Conservation (phyloP, 2,329 filamentous ascomycete species). For the Aspergillus quadricinctus region DNA sequence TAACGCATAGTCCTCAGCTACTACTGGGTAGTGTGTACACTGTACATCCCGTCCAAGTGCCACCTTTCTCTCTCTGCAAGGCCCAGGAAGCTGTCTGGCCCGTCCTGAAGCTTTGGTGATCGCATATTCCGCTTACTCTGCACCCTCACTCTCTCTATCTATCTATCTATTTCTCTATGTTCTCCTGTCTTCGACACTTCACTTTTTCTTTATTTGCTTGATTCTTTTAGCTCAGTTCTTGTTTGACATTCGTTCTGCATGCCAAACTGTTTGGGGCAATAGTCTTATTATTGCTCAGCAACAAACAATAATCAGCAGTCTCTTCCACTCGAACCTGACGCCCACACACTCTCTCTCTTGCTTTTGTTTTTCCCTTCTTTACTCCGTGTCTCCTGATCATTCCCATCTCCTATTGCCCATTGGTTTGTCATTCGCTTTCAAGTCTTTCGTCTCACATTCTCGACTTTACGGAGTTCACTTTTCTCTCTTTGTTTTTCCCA, state of each 20-base stretch:
- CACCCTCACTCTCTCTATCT: background rate
- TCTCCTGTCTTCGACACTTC: background rate
- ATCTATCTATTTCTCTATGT: background rate
- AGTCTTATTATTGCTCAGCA: background rate
- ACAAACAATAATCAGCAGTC: background rate
- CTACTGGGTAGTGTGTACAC: no score
- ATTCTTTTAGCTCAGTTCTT: background rate
- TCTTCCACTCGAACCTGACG: background rate
- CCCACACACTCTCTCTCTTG: background rate
- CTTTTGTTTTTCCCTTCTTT: background rate
- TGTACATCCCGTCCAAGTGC: background rate
- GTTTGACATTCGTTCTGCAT: background rate
- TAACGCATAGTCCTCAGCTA: background rate
- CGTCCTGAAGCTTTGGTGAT: no score
- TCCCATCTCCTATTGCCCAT: background rate
- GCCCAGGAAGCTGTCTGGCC: no score
- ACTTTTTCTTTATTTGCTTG: conserved; percentile 1
- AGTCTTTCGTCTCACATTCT: background rate
- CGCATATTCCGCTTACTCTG: no score
- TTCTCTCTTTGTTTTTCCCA: background rate
- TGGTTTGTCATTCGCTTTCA: background rate
- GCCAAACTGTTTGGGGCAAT: background rate
- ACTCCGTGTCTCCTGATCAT: background rate
- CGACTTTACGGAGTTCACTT: background rate
- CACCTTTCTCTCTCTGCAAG: background rate